These are phyloP conservation scores for Termitomyces sp. DNA, from an alignment of 768 basidiomycete genomes.

Conservation along the genomic window DNA sequence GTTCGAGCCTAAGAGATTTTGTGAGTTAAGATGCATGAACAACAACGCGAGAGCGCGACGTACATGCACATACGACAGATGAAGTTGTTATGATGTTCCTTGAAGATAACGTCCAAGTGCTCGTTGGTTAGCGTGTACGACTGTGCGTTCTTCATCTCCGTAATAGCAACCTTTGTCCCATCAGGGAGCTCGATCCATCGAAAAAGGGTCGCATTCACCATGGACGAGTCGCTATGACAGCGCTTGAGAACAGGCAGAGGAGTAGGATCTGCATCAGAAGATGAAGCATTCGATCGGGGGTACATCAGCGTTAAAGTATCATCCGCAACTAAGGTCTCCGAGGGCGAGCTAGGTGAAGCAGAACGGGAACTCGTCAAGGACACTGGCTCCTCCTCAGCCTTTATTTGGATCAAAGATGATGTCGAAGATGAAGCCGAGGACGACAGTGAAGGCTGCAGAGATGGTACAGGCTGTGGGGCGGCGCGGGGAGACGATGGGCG, in stretches of 20 bases:
- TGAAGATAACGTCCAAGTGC: slow-evolving; percentile 1
- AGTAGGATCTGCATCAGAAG: not conserved
- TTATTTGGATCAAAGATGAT: not conserved
- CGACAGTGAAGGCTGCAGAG: not conserved
- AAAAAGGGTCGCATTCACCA: not conserved
- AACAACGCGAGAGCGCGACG: not conserved
- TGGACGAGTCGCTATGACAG: not conserved
- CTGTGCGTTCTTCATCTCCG: not conserved
- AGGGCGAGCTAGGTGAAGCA: not conserved
- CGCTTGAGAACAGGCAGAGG: not conserved
- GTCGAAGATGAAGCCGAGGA: not conserved
- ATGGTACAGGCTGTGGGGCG: not conserved
- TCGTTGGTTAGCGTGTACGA: not conserved
- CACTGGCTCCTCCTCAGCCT: not conserved
- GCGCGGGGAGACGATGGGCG: not conserved
- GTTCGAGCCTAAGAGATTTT: not conserved
- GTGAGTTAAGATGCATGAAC: not conserved
- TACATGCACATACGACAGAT: slow-evolving; percentile 8
- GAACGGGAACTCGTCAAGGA: not conserved
- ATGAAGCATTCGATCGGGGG: not conserved
- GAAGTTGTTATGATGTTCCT: not conserved
- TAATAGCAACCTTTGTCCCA: not conserved
- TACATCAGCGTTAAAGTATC: not conserved
- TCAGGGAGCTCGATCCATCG: not conserved
- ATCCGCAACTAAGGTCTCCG: not conserved